Evolutionary conservation across 108 stramenopile species (phyloP), one percentile per base, ranked within the genome.

Genomic region (Skeletonema tropicum): DNA sequence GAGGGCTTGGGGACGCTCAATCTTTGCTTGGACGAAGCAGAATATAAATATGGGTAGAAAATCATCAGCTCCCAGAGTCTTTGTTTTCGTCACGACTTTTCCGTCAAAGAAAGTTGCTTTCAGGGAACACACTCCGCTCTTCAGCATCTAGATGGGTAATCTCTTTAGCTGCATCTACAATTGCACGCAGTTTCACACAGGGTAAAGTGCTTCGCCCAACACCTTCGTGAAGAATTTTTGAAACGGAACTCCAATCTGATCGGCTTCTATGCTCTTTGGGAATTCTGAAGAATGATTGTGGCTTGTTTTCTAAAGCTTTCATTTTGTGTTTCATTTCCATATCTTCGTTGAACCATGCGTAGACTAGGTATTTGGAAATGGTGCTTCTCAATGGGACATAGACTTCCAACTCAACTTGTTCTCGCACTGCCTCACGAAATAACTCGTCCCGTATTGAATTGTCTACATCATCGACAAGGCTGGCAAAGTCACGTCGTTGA

Each of bases 1-100:
- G 13, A 97, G 72, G 29, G 93, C 92, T 49, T 82, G 92, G 0
- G 94, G 93, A 26, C 92, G 68, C 70, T 94, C 92, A 73, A 97
- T 79, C 19, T 92, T 86, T 1, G 96, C 86, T 60, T 78, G 70
- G 60, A 96, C 90, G 32, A 97, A 86, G 69, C 91, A 86, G 74
- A 89, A 95, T 14, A 97, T 92, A 60, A 97, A 95, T 42, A 95
- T 93, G 0, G 96, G 96, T n/a, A 97, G 82, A 70, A 97, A 91
- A 64, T 97, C 90, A 72, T 97, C 94, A 10, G 94, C 96, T n/a
- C 93, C 90, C 30, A 97, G 66, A 12, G 83, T 46, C 32, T 79
- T 62, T 7, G 46, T 60, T 36, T 78, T 68, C 30, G 75, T 72
- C 10, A 76, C 70, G 10, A 73, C 76, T 17, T 64, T 66, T 0